Base-by-base conservation (phyloP, 2,329 filamentous ascomycete genomes). In the Tolypocladium paradoxum region DNA sequence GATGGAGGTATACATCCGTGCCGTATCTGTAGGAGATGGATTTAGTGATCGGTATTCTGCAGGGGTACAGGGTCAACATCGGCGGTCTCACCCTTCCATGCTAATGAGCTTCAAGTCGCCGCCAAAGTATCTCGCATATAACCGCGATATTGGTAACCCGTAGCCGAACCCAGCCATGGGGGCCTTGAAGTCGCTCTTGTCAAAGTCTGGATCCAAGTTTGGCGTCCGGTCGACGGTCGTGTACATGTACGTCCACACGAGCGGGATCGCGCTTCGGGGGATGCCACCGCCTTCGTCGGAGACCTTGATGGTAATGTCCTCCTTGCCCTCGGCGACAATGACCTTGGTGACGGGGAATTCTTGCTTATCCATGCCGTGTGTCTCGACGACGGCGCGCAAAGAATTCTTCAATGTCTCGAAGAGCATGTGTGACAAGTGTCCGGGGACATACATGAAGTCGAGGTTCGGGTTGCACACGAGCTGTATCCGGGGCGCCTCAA, bases 191-290 rank as follows among this genome's bases (percentile, higher is more conserved):
- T 99, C 93, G 72, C 86, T 96, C 75, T 97, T 95, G 72, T 99
- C 92, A 69, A 97, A 99, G 68, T 97, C 92, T 0, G 93, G 93
- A 66, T 99, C 93, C 57, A 99, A 75, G 65, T 85, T 95, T 16
- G 93, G 93, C 24, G 93, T 97, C 62, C 91, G 84, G 69, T 97
- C 93, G 58, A 99, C 93, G 2, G 93, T 99, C 36, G 93, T 99
- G 70, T 99, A 99, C 93, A 97, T 99, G 70, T 99, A 99, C 14
- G 93, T 99, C 93, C 93, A 99, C n/a, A 97, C 93, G 16, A 99
- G 79, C 6, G 93, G 93, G 58, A 99, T 97, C 51, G 90, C 83
- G 62, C 88, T 95, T 63, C 93, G 78, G 0, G 93, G 90, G 51
- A 99, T 97, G 57, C 93, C 93, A 58, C 93, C 93, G 55, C 93